Base-by-base conservation (phyloP, 1,139 yeast species). In the Torulaspora globosa region DNA sequence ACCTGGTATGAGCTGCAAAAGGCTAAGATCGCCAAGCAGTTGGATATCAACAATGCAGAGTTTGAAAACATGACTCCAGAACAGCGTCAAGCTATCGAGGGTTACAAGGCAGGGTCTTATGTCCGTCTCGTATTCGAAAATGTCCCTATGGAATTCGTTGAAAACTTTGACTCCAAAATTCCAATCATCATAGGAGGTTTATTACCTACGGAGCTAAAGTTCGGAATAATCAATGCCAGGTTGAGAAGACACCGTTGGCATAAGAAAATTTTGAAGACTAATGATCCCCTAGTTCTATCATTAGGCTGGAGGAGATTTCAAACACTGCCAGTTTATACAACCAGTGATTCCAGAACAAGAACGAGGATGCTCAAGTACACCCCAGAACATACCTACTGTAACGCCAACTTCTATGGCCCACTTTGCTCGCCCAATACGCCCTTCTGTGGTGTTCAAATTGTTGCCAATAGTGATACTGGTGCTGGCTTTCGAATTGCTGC, bases 231-330 rank as follows among this genome's bases (percentile, higher is more conserved):
- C 73, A 92, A 87, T 64, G 96, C 88, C 44, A 82, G 97, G 70
- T 80, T 94, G 55, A 88, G 96, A 78, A 82, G 97, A 67, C 99
- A 94, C 66, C 82, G 98, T 73, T 94, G 99, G 99, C 97, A 92
- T 69, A 92, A 90, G 65, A 89, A 89, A 74, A 88, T 94, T 47
- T 74, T 94, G 59, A 94, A 94, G 68, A 81, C 97, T 8, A 95
- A 88, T 63, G 99, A 94, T 70, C 98, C 99, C 1, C 75, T 94
- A 55, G 88, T 94, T 52, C 68, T 94, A 43, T 90, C 97, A 0
- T 72, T 94, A 41, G 99, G 99, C 29, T 94, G 98, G 99, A 80
- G 99, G 71, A 78, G 99, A 68, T 94, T 94, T 72, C 99, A 94
- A 69, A 89, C 98, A 0, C 71, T 92, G 46, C 99, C 99, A 10